Percentiles rank a stretch among this genome's conserved stretches.
Conservation (phyloP, 495 filamentous ascomycete genomes). For the Penicillium roqueforti region DNA sequence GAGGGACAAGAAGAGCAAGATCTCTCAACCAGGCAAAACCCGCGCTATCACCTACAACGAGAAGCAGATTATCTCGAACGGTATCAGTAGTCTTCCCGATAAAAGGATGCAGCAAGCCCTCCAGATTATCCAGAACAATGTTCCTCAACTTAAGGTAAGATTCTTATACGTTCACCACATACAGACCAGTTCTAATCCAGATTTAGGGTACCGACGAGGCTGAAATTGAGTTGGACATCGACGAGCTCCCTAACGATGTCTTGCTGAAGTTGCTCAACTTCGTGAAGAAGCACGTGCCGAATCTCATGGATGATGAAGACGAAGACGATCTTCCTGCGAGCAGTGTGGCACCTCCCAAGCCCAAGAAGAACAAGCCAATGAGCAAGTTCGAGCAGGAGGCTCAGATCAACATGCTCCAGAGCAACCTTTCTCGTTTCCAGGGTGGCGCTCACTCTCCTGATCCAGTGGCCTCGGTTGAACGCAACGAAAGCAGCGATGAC, state of each 20-base stretch:
- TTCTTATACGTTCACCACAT: background rate
- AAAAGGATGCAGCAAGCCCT: constrained; percentile 72
- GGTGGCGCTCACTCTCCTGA: constrained; percentile 40
- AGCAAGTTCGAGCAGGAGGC: constrained; percentile 89
- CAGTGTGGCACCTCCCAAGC: constrained; percentile 54
- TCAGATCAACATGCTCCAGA: constrained; percentile 74
- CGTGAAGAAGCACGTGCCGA: constrained; percentile 62
- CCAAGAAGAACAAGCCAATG: constrained; percentile 99
- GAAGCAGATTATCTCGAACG: constrained; percentile 81
- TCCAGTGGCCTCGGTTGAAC: constrained; percentile 43
- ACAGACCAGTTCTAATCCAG: constrained; percentile 15
- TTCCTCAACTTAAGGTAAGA: constrained; percentile 66
- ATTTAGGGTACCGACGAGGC: constrained; percentile 66
- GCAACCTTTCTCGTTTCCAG: constrained; percentile 48
- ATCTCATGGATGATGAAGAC: constrained; percentile 47
- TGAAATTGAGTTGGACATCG: constrained; percentile 89
- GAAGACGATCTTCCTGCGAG: constrained; percentile 43
- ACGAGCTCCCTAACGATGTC: constrained; percentile 69
- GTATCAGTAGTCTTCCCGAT: constrained; percentile 70
- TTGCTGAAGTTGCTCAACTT: constrained; percentile 72
- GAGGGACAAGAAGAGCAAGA: constrained; percentile 52
- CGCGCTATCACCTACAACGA: constrained; percentile 64
- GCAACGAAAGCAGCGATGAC: constrained; percentile 47
- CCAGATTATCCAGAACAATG: constrained; percentile 85
- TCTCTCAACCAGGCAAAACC: constrained; percentile 44